phyloP scores from a whole-genome alignment of 495 filamentous ascomycete species.

The Aspergillus saccharolyticus region DNA sequence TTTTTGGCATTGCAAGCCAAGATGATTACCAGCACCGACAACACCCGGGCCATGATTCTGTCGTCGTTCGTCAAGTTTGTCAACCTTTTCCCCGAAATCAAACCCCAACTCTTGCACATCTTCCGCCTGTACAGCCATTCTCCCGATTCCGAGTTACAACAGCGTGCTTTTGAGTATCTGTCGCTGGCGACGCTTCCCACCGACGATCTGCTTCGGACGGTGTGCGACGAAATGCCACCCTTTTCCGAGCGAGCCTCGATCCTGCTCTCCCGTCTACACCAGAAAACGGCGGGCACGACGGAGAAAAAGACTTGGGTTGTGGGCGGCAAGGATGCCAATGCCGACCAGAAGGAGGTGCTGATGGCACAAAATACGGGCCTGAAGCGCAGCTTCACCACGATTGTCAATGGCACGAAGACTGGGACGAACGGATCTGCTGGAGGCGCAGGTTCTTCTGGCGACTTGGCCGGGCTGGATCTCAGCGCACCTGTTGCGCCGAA shows the following conservation, averaged over 20 bases:
- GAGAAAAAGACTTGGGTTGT: constrained; percentile 97
- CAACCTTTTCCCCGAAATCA: constrained; percentile 98
- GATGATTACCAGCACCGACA: constrained; percentile 81
- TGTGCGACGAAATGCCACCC: constrained; percentile 98
- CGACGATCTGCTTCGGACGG: constrained; percentile 89
- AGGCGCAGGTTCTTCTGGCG: constrained; percentile 41
- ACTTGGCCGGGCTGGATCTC: constrained; percentile 80
- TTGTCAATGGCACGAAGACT: constrained; percentile 50
- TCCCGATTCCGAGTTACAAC: constrained; percentile 91
- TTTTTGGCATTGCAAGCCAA: constrained; percentile 90
- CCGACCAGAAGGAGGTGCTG: constrained; percentile 71
- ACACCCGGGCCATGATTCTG: constrained; percentile 87
- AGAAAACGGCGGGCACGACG: constrained; percentile 83
- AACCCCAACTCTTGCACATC: constrained; percentile 84
- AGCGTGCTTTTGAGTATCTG: constrained; percentile 94
- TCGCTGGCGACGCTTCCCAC: constrained; percentile 77
- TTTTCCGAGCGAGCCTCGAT: constrained; percentile 95
- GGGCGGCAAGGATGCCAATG: constrained; percentile 87
- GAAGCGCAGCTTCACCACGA: constrained; percentile 72
- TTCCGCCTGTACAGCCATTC: constrained; percentile 93
- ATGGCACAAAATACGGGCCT: constrained; percentile 77
- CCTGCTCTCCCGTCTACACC: constrained; percentile 84
- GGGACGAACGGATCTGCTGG: constrained; percentile 45
- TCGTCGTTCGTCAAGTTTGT: constrained; percentile 97
- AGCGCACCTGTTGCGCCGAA: constrained; percentile 61